Evolutionary conservation across 2,329 filamentous ascomycete genomes (phyloP).

Genomic region (Monosporascus sp.): DNA sequence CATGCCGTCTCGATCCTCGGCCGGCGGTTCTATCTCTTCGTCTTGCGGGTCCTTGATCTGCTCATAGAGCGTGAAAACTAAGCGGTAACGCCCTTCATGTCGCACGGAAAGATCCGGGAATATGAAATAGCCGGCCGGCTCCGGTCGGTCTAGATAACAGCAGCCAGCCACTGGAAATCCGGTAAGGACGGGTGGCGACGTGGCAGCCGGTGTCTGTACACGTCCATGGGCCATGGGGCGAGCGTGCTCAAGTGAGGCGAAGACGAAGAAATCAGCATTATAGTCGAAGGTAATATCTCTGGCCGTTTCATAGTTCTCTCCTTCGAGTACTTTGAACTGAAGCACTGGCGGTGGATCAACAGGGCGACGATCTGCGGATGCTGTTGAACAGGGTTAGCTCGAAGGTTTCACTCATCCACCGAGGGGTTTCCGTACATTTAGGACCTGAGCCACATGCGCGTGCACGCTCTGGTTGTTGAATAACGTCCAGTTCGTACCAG

Average conservation of each 20-base stretch:
- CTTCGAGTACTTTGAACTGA: slow-evolving; percentile 80
- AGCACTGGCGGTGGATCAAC: slow-evolving; percentile 95
- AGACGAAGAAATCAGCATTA: slow-evolving; percentile 97
- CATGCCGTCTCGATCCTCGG: slow-evolving; percentile 32
- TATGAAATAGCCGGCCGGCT: slow-evolving; percentile 83
- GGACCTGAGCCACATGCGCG: slow-evolving; percentile 92
- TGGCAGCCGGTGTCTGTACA: slow-evolving; percentile 60
- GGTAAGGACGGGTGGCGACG: slow-evolving; percentile 77
- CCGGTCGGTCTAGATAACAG: slow-evolving; percentile 87
- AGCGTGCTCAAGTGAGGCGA: slow-evolving; percentile 82
- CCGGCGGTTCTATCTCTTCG: slow-evolving; percentile 53
- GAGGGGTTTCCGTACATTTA: slow-evolving; percentile 60
- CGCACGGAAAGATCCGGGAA: slow-evolving; percentile 95
- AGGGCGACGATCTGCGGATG: slow-evolving; percentile 81
- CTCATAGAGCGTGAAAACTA: slow-evolving; percentile 91
- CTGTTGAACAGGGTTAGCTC: slow-evolving; percentile 33
- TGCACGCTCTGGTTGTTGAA: slow-evolving; percentile 91
- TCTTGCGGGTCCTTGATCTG: slow-evolving; percentile 83
- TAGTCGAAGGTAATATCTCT: slow-evolving; percentile 82
- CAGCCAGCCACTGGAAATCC: slow-evolving; percentile 94
- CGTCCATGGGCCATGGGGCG: slow-evolving; percentile 78
- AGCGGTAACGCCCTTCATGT: slow-evolving; percentile 87
- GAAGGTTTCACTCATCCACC: slow-evolving; percentile 7
- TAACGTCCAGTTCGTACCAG: slow-evolving; percentile 76
- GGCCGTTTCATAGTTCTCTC: slow-evolving; percentile 52